Evolutionary conservation across 257 asterid species (phyloP).

Genomic region (Solanum ossicruentum): DNA sequence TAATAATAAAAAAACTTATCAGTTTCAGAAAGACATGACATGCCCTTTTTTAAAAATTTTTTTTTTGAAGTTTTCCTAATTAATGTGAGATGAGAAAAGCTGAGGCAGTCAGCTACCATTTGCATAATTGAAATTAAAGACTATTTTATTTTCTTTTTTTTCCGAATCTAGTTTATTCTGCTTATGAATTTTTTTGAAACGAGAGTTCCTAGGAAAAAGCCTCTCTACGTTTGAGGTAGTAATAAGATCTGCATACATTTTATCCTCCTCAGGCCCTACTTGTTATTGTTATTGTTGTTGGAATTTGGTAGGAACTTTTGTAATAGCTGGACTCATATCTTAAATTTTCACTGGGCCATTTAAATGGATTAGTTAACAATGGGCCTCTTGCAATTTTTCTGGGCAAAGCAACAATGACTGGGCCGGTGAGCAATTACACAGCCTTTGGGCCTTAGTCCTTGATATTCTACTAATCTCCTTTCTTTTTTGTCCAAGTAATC

Average conservation of each 20-base stretch:
- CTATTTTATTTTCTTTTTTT: not conserved
- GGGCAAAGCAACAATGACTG: not conserved
- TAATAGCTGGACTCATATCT: not conserved
- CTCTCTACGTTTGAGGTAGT: no score
- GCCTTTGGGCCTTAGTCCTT: not conserved
- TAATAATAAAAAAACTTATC: not conserved
- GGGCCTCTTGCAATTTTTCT: not conserved
- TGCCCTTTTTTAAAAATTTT: not conserved
- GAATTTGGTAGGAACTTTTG: no score
- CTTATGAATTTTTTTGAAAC: no score
- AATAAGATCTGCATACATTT: no score
- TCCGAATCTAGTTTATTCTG: no score
- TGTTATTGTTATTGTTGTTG: no score
- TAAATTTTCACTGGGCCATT: not conserved
- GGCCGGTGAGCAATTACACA: not conserved
- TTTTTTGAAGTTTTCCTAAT: not conserved
- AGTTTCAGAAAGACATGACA: not conserved
- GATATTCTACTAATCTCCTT: no score
- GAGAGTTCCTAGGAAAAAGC: no score
- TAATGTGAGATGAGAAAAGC: not conserved
- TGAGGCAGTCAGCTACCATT: not conserved
- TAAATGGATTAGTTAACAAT: not conserved
- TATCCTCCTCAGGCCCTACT: no score
- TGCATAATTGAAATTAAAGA: no score
- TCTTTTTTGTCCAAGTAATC: no score